These are phyloP conservation scores for Pycnococcus provasolii DNA, from an alignment of 139 green algal genomes.

Conservation along the genomic window DNA sequence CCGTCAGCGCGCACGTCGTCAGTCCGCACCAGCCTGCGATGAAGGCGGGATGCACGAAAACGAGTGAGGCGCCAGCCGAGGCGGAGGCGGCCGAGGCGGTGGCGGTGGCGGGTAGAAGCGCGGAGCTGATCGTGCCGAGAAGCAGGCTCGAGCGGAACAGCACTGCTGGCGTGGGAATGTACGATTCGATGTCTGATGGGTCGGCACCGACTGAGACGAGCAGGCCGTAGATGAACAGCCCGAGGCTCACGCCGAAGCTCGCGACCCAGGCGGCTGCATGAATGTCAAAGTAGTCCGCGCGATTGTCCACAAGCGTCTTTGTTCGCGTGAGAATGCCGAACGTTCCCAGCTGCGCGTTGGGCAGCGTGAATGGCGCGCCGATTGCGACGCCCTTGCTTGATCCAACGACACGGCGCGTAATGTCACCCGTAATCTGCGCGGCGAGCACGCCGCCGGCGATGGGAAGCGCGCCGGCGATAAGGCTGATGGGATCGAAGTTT, in stretches of 20 bases:
- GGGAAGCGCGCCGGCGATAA: conserved; percentile 19
- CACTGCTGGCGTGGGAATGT: too few relatives aligned
- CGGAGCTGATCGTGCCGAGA: too few relatives aligned
- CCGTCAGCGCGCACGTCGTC: conserved; percentile 19
- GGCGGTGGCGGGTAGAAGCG: too few relatives aligned
- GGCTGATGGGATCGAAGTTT: conserved; percentile 15
- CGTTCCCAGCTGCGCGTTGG: conserved; percentile 30
- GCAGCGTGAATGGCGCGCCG: conserved; percentile 24
- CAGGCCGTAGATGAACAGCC: too few relatives aligned
- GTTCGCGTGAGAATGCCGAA: conserved; percentile 30
- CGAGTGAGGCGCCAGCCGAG: not conserved
- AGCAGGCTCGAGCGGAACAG: too few relatives aligned
- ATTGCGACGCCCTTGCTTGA: conserved; percentile 15
- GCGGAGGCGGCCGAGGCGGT: too few relatives aligned
- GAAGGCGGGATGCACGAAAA: conserved; percentile 19
- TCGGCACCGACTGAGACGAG: too few relatives aligned
- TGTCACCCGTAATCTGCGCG: conserved; percentile 1
- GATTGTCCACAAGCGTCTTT: conserved; percentile 17
- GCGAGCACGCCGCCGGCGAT: conserved; percentile 7
- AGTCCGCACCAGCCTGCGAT: conserved; percentile 27
- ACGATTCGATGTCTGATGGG: too few relatives aligned
- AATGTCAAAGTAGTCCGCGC: not conserved
- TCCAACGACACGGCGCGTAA: conserved; percentile 17
- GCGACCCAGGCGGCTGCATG: too few relatives aligned
- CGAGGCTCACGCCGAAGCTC: too few relatives aligned